Percentiles rank a stretch among this genome's conserved stretches.
phyloP scores from a whole-genome alignment of 2,329 filamentous ascomycete genomes.

The Grosmannia clavigera region DNA sequence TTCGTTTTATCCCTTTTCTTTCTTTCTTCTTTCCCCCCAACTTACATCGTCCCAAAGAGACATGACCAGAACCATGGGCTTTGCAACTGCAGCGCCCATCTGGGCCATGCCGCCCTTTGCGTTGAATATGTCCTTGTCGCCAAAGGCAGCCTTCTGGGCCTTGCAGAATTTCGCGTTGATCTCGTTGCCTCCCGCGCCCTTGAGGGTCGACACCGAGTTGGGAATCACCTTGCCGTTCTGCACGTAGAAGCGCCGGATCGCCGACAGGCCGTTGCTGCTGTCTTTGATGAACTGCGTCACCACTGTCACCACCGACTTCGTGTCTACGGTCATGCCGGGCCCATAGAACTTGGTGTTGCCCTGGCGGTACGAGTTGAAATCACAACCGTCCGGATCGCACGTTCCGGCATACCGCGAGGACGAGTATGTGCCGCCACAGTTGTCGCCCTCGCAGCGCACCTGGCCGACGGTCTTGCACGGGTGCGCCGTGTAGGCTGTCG shows the following conservation, averaged over 20 bases:
- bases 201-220: conserved; percentile 26
- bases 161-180: conserved; percentile 44
- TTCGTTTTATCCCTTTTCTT: not conserved
- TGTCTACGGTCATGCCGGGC: conserved; percentile 42
- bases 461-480: conserved; percentile 35
- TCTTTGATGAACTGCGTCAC: conserved; percentile 46
- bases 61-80: conserved; percentile 52
- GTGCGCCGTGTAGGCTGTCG: conserved; percentile 46
- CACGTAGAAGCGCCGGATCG: conserved; percentile 51
- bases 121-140: conserved; percentile 37
- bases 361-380: conserved; percentile 53
- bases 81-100: conserved; percentile 37
- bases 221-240: conserved; percentile 44
- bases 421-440: conserved; percentile 36
- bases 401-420: conserved; percentile 26
- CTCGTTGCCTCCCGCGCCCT: conserved; percentile 18
- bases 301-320: conserved; percentile 43
- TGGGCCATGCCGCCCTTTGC: conserved; percentile 39
- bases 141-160: conserved; percentile 39
- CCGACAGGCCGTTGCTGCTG: conserved; percentile 30
- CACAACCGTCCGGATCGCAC: conserved; percentile 54
- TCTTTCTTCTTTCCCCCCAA: not conserved
- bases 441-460: conserved; percentile 25
- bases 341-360: conserved; percentile 45
- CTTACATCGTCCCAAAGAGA: conserved; percentile 44